These are phyloP conservation scores for Trapa incisa DNA, from an alignment of 345 rosid species.

Conservation along the genomic window DNA sequence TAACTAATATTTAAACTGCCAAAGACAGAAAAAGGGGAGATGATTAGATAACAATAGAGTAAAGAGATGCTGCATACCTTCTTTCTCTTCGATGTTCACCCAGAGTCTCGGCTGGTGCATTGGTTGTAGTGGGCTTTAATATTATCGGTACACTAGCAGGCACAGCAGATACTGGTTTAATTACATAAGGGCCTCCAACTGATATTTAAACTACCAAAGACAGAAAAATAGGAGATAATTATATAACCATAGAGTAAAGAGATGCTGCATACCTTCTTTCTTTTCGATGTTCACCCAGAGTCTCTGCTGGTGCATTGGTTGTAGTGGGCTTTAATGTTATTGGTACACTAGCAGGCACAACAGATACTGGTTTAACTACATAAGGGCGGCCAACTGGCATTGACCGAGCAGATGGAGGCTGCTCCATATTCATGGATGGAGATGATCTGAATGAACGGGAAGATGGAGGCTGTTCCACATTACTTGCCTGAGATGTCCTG, in stretches of 20 bases:
- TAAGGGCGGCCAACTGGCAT: constrained; percentile 28
- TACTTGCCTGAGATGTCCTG: constrained; percentile 24
- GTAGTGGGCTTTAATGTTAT: constrained; percentile 49
- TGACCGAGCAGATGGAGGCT: constrained; percentile 40
- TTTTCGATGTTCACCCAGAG: constrained; percentile 5
- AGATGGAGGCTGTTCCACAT: constrained; percentile 7
- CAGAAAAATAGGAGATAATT: too few relatives aligned
- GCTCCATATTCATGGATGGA: constrained; percentile 16
- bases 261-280: too few relatives aligned
- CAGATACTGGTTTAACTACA: constrained; percentile 27
- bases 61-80: constrained; percentile 26
- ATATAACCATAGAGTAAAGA: too few relatives aligned
- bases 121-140: constrained; percentile 46
- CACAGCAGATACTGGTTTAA: constrained; percentile 30
- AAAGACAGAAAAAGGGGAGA: too few relatives aligned
- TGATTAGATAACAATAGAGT: too few relatives aligned
- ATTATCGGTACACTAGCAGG: constrained; percentile 44
- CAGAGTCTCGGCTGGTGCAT: constrained; percentile 24
- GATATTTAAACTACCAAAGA: constrained; percentile 3
- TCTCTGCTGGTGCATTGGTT: constrained; percentile 25
- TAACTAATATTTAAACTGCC: too few relatives aligned
- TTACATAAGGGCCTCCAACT: constrained; percentile 25
- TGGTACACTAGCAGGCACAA: constrained; percentile 41
- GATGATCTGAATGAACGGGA: not conserved
- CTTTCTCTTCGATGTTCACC: constrained; percentile 32